Evolutionary conservation across 2,329 filamentous ascomycete species (phyloP), one percentile per base, ranked within the genome.

Genomic region (Neofusicoccum ribis): DNA sequence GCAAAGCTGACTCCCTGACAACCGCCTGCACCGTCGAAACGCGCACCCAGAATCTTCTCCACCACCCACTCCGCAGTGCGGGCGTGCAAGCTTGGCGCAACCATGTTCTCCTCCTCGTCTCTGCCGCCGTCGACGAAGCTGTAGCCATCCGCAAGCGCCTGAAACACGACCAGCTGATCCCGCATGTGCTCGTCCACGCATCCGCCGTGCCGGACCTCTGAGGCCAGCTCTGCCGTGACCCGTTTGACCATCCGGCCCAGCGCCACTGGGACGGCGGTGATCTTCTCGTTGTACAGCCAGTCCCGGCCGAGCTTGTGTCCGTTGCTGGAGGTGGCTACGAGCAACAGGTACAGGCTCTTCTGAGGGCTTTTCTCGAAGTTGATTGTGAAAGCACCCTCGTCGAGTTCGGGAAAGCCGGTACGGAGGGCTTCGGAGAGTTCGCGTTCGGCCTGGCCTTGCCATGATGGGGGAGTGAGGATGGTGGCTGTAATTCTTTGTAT

Each of bases 81-180:
- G 0, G 79, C 73, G 74, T 84, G 82, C 56, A 84, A 66, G 72
- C 79, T 82, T 34, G 74, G 68, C 64, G 77, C 70, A 43, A 74
- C 69, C 11, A 72, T 69, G 23, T 65, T 69, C 6, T 67, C 68
- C 9, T 73, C 69, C 27, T 66, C 69, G 17, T 65, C 66, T 27
- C 67, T 2, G 20, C 73, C 71, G n/a, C 70, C 72, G 67, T 71
- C 72, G 0, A 83, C 75, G 0, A 58, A 52, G 67, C 78, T 80
- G 43, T 36, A 69, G 0, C 82, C 82, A 8, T 74, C 69, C 4
- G 84, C 84, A 20, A 89, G 72, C 15, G 84, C 84, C 70, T 88
- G 84, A 65, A 86, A 88, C 0, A 88, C 79, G 1, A 87, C 82
- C 31, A 88, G 68, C 69, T 88, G 86, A 72, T 88, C 86, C 49